Percentiles rank a stretch among this genome's conserved stretches.
Conservation (phyloP, 2,329 filamentous ascomycete genomes). For the Scolecobasidium constrictum region DNA sequence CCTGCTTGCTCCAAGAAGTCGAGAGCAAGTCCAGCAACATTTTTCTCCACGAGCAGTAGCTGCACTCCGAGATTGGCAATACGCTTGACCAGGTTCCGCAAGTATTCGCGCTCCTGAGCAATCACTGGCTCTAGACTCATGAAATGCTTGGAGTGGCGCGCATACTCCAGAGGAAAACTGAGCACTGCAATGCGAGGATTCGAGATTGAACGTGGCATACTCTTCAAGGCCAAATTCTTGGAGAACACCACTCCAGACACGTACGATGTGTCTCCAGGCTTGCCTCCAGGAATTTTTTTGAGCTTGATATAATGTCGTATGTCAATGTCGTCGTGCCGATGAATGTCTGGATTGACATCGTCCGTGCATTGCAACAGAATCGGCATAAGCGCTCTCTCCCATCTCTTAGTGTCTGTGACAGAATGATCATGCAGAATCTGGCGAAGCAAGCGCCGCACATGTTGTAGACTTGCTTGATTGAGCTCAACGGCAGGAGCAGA, state of each 20-base stretch:
- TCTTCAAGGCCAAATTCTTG: slow-evolving; percentile 92
- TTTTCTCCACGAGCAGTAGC: slow-evolving; percentile 81
- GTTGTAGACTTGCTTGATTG: slow-evolving; percentile 75
- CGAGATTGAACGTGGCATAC: slow-evolving; percentile 78
- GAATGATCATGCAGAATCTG: slow-evolving; percentile 71
- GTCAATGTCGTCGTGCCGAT: slow-evolving; percentile 87
- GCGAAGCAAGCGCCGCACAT: slow-evolving; percentile 73
- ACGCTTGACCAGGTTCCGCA: slow-evolving; percentile 81
- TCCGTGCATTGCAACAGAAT: slow-evolving; percentile 86
- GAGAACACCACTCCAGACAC: slow-evolving; percentile 95
- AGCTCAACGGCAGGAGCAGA: slow-evolving; percentile 70
- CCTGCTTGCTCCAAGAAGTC: slow-evolving; percentile 80
- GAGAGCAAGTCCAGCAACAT: slow-evolving; percentile 82
- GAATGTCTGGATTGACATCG: slow-evolving; percentile 87
- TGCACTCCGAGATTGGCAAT: slow-evolving; percentile 80
- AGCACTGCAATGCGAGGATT: slow-evolving; percentile 85
- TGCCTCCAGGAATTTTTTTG: slow-evolving; percentile 89
- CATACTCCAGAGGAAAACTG: slow-evolving; percentile 92
- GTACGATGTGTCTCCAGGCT: slow-evolving; percentile 86
- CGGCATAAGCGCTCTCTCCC: slow-evolving; percentile 84
- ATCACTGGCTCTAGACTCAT: slow-evolving; percentile 98
- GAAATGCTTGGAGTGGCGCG: slow-evolving; percentile 84
- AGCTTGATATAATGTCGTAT: slow-evolving; percentile 95
- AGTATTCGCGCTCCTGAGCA: slow-evolving; percentile 87
- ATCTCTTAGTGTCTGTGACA: slow-evolving; percentile 62